These are phyloP conservation scores for Hanseniaspora singularis DNA, from an alignment of 805 yeast species.

Conservation along the genomic window DNA sequence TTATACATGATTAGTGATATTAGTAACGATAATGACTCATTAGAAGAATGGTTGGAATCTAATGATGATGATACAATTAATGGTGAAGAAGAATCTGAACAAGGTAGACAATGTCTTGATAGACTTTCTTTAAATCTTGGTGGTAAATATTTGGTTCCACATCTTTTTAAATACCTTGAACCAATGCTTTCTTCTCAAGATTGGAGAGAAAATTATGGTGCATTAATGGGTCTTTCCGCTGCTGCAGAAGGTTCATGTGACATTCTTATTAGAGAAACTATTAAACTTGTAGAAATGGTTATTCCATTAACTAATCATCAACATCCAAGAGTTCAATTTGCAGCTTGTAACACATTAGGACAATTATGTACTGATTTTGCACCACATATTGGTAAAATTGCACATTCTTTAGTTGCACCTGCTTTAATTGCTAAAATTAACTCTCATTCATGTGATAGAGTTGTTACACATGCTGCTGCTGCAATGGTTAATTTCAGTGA, in stretches of 20 bases:
- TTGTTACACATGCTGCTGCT: constrained; percentile 97
- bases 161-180: constrained; percentile 77
- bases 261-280: constrained; percentile 68
- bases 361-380: constrained; percentile 96
- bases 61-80: constrained; percentile 70
- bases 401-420: constrained; percentile 72
- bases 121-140: constrained; percentile 74
- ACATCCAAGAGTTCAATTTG: constrained; percentile 92
- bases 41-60: constrained; percentile 72
- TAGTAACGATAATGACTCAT: constrained; percentile 77
- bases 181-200: constrained; percentile 60
- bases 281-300: constrained; percentile 70
- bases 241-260: constrained; percentile 97
- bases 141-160: constrained; percentile 73
- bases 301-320: constrained; percentile 73
- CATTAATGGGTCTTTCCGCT: constrained; percentile 89
- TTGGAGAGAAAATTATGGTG: constrained; percentile 96
- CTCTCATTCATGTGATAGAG: constrained; percentile 68
- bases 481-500: constrained; percentile 93
- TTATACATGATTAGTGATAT: constrained; percentile 85
- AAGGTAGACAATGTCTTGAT: constrained; percentile 91
- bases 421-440: constrained; percentile 74
- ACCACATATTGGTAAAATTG: constrained; percentile 67
- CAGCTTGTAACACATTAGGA: constrained; percentile 92
- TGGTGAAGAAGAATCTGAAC: constrained; percentile 77